phyloP scores from a whole-genome alignment of 495 filamentous ascomycete genomes.

The Neurospora sp. region DNA sequence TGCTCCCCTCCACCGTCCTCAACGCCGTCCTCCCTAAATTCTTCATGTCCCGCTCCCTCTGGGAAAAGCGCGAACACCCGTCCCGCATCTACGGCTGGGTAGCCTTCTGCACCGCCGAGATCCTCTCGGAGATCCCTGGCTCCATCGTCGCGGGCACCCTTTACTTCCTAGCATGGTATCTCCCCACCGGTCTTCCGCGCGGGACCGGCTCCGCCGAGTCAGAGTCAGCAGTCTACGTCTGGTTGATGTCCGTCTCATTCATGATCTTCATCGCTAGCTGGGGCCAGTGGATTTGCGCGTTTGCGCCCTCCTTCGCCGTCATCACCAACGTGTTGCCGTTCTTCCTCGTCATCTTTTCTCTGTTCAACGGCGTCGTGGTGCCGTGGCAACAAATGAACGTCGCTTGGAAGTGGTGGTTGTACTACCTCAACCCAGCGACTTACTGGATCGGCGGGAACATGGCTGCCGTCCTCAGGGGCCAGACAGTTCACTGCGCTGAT shows the following conservation, averaged over 20 bases:
- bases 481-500: slow-evolving; percentile 46
- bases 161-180: slow-evolving; percentile 77
- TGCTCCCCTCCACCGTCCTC: slow-evolving; percentile 58
- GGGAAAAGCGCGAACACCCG: slow-evolving; percentile 66
- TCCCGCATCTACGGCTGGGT: slow-evolving; percentile 75
- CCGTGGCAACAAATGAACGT: slow-evolving; percentile 50
- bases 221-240: slow-evolving; percentile 65
- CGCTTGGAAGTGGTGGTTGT: slow-evolving; percentile 71
- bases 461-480: slow-evolving; percentile 44
- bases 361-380: slow-evolving; percentile 69
- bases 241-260: slow-evolving; percentile 74
- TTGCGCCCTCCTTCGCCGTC: slow-evolving; percentile 71
- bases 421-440: slow-evolving; percentile 58
- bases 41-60: slow-evolving; percentile 65
- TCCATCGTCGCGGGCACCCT: slow-evolving; percentile 52
- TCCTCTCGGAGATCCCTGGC: slow-evolving; percentile 68
- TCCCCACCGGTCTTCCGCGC: slow-evolving; percentile 55
- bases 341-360: slow-evolving; percentile 66
- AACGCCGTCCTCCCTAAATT: slow-evolving; percentile 81
- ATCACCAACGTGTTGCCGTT: slow-evolving; percentile 66
- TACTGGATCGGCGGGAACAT: slow-evolving; percentile 73
- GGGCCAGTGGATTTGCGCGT: slow-evolving; percentile 80
- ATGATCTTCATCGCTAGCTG: slow-evolving; percentile 68
- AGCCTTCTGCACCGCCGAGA: slow-evolving; percentile 67
- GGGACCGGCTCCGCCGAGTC: slow-evolving; percentile 29